phyloP scores from a whole-genome alignment of 2,329 filamentous ascomycete genomes.

The Arthrobotrys sinensis region DNA sequence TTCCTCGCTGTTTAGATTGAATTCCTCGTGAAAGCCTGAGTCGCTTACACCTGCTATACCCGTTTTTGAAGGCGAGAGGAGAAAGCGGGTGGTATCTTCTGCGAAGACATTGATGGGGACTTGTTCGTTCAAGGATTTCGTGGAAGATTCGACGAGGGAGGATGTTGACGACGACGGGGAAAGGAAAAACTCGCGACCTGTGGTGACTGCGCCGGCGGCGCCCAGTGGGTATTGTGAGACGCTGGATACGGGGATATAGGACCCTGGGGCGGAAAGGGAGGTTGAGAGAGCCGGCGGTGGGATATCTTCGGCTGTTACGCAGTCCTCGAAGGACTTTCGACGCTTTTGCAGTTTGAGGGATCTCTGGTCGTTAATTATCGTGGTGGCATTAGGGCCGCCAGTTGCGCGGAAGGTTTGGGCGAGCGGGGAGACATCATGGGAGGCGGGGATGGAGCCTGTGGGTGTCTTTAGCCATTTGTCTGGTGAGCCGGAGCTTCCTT shows the following conservation, averaged over 20 bases:
- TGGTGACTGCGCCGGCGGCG: constrained; percentile 28
- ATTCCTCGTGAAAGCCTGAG: constrained; percentile 62
- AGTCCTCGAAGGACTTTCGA: constrained; percentile 64
- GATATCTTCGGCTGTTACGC: constrained; percentile 63
- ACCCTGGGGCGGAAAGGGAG: constrained; percentile 54
- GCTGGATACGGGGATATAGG: constrained; percentile 58
- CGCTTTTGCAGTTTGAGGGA: constrained; percentile 61
- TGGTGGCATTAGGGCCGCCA: background rate
- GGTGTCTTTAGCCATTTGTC: constrained; percentile 64
- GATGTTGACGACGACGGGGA: constrained; percentile 64
- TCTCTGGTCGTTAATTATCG: constrained; percentile 38
- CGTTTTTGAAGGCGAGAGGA: constrained; percentile 54
- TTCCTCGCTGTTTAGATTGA: constrained; percentile 63
- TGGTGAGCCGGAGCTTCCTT: constrained; percentile 60
- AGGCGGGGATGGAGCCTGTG: constrained; percentile 61
- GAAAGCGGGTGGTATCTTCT: constrained; percentile 62
- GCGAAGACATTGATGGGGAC: constrained; percentile 62
- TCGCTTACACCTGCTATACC: constrained; percentile 58
- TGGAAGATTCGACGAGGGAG: constrained; percentile 63
- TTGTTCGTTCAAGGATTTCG: constrained; percentile 62
- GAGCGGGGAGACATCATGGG: constrained; percentile 45
- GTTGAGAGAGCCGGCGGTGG: constrained; percentile 59
- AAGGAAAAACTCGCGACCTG: constrained; percentile 61
- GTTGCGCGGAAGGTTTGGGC: constrained; percentile 50
- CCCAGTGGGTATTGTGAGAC: constrained; percentile 59